Percentiles rank a stretch among this genome's conserved stretches.
phyloP scores from a whole-genome alignment of 441 rosid species.

The Euphorbia schlechtendalii region DNA sequence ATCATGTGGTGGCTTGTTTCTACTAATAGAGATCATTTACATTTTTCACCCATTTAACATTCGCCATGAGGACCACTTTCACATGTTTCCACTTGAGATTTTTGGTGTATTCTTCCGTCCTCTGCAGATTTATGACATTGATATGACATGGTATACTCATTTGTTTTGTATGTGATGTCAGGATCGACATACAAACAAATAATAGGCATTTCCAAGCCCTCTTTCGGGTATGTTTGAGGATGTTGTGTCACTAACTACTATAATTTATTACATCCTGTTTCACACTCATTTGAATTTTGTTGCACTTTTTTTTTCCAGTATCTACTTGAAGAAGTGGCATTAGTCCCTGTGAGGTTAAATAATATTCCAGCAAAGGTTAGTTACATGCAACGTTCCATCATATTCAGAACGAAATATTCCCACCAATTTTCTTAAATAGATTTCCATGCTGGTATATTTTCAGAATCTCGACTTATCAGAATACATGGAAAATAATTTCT shows the following conservation, averaged over 20 bases:
- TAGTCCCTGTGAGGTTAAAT: conserved; percentile 49
- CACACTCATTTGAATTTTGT: background rate
- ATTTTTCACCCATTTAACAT: too few species aligned
- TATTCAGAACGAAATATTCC: too few species aligned
- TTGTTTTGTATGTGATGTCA: conserved; percentile 26
- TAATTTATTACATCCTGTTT: background rate
- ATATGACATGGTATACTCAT: background rate
- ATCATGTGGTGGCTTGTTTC: background rate
- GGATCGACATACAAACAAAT: conserved; percentile 96
- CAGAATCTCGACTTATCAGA: background rate
- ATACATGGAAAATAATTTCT: too few species aligned
- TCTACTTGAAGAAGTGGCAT: too few species aligned
- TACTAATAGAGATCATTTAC: too few species aligned
- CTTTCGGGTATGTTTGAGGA: conserved; percentile 46
- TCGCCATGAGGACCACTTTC: too few species aligned
- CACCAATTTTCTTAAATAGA: background rate
- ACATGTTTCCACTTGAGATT: background rate
- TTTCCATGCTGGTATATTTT: background rate
- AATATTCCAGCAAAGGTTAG: conserved; percentile 81
- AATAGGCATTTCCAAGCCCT: conserved; percentile 71
- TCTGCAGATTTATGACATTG: background rate
- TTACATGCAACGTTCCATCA: too few species aligned
- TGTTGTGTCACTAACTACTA: background rate
- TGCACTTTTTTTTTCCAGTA: conserved; percentile 43
- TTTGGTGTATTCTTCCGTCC: background rate